Evolutionary conservation across 2,329 filamentous ascomycete genomes (phyloP).

Genomic region (Stagonosporopsis rhizophila): DNA sequence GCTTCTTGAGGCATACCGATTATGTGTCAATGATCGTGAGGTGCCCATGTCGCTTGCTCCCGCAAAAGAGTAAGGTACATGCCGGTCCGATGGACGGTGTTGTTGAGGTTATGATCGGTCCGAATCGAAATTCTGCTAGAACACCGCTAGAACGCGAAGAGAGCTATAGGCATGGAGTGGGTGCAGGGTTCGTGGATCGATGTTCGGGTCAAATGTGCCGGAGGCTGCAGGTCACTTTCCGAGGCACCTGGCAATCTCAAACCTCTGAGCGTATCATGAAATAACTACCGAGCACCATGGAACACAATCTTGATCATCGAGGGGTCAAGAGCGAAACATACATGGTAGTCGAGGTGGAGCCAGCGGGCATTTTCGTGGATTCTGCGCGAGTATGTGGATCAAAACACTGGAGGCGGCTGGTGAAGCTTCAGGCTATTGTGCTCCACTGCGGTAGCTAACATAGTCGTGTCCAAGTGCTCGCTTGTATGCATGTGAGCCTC

Average conservation of each 20-base stretch:
- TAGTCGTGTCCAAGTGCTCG: slow-evolving; percentile 5
- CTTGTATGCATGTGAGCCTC: slow-evolving; percentile 1
- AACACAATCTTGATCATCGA: background rate
- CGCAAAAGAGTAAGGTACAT: slow-evolving; percentile 1
- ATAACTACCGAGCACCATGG: background rate
- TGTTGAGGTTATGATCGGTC: slow-evolving; percentile 16
- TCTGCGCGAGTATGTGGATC: slow-evolving; percentile 4
- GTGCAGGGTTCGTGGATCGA: slow-evolving; percentile 9
- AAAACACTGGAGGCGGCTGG: slow-evolving; percentile 5
- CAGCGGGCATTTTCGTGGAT: background rate
- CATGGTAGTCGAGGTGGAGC: background rate
- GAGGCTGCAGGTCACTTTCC: background rate
- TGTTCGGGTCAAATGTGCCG: slow-evolving; percentile 4
- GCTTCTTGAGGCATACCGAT: background rate
- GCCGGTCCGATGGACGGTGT: slow-evolving; percentile 7
- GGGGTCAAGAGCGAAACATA: background rate
- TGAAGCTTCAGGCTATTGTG: slow-evolving; percentile 7
- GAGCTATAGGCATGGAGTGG: background rate
- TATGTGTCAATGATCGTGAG: background rate
- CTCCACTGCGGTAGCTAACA: slow-evolving; percentile 19
- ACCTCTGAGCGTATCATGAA: background rate
- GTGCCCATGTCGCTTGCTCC: slow-evolving; percentile 11
- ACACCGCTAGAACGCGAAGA: slow-evolving; percentile 16
- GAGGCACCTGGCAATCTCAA: background rate
- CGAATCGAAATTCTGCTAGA: slow-evolving; percentile 13